Conservation (phyloP, 257 asterid genomes). For the Petrea volubilis region DNA sequence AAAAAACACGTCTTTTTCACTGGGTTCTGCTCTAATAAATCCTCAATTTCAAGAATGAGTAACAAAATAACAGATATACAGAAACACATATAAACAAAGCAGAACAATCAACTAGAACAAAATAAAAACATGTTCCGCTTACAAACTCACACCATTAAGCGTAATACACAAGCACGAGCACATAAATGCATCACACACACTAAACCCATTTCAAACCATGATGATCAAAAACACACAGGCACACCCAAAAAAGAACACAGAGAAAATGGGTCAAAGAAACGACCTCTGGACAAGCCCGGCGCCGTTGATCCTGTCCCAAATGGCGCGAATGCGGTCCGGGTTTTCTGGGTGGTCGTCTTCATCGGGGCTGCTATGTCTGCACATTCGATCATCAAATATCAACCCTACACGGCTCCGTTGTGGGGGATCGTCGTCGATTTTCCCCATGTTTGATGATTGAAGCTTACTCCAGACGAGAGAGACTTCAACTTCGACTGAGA, state of each 20-base stretch:
- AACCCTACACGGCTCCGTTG: constrained; percentile 73
- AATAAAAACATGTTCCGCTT: neutral
- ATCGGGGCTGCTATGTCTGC: constrained; percentile 57
- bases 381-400: constrained; percentile 78
- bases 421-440: constrained; percentile 10
- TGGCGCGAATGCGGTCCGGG: constrained; percentile 65
- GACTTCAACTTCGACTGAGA: no score
- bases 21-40: neutral
- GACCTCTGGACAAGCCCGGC: constrained; percentile 73
- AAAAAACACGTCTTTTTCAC: neutral
- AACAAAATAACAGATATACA: no score
- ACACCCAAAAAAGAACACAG: no score
- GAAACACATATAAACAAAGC: no score
- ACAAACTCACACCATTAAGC: neutral
- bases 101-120: no score
- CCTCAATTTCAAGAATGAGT: neutral
- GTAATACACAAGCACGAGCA: neutral
- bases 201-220: neutral
- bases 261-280: neutral
- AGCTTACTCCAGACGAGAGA: no score
- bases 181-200: neutral
- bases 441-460: neutral
- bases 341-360: constrained; percentile 67
- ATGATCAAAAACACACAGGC: neutral
- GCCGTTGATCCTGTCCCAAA: constrained; percentile 70